Evolutionary conservation across 768 basidiomycete genomes (phyloP).

Genomic region (Chalciporus chontae): DNA sequence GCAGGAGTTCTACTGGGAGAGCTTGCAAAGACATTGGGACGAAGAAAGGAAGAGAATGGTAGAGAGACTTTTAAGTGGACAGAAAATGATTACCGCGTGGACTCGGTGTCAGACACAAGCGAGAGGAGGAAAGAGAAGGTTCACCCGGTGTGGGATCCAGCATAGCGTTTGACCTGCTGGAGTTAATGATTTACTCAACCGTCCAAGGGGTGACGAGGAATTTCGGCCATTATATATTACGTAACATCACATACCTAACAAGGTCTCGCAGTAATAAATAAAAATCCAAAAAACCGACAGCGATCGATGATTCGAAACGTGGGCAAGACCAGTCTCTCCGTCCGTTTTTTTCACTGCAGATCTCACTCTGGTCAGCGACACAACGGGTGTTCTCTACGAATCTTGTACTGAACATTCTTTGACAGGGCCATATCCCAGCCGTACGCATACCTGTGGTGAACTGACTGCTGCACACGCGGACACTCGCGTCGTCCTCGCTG

Average conservation of each 20-base stretch:
- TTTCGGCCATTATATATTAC: background rate
- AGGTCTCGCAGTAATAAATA: too few species aligned
- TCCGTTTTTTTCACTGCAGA: background rate
- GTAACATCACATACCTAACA: background rate
- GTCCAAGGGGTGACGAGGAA: constrained; percentile 7
- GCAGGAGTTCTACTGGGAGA: constrained; percentile 63
- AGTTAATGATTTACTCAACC: constrained; percentile 14
- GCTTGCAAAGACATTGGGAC: constrained; percentile 42
- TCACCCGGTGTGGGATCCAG: constrained; percentile 2
- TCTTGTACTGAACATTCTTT: background rate
- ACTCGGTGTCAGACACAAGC: constrained; percentile 17
- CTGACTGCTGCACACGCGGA: constrained; percentile 53
- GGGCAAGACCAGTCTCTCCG: too few species aligned
- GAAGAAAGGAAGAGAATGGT: background rate
- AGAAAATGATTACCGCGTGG: constrained; percentile 37
- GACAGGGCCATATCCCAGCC: constrained; percentile 52
- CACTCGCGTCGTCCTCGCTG: constrained; percentile 63
- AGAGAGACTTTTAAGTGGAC: background rate
- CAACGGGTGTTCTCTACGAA: too few species aligned
- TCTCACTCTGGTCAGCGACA: background rate
- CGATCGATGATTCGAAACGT: too few species aligned
- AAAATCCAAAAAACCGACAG: too few species aligned
- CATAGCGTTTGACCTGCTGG: constrained; percentile 3
- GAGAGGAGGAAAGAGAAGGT: constrained; percentile 10
- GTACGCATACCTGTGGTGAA: constrained; percentile 64